Conservation (phyloP, 768 basidiomycete genomes). For the Kondoa malvinella region DNA sequence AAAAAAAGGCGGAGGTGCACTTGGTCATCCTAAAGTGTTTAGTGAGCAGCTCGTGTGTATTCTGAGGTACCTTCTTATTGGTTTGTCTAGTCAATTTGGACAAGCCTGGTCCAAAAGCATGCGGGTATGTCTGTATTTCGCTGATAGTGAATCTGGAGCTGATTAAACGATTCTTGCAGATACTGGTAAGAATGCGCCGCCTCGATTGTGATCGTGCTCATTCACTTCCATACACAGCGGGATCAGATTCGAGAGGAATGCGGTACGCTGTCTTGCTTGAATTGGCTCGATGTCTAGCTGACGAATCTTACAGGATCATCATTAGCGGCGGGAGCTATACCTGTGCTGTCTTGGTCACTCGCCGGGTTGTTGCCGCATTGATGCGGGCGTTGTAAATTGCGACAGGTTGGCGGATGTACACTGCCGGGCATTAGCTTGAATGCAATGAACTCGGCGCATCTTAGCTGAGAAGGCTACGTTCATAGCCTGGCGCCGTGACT, state of each 20-base stretch:
- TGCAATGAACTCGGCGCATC: too few species aligned
- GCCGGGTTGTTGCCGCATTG: too few species aligned
- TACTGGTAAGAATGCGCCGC: constrained; percentile 7
- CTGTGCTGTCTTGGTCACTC: too few species aligned
- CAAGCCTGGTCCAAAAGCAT: constrained; percentile 66
- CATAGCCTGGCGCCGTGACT: too few species aligned
- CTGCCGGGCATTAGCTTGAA: too few species aligned
- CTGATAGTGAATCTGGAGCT: neutral
- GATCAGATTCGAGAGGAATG: constrained; percentile 71
- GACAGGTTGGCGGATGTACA: too few species aligned
- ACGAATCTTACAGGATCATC: neutral
- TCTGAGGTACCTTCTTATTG: neutral
- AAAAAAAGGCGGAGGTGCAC: constrained; percentile 62
- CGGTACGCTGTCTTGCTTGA: constrained; percentile 29
- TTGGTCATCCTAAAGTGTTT: constrained; percentile 92
- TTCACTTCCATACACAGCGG: constrained; percentile 42
- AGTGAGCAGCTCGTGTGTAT: constrained; percentile 26
- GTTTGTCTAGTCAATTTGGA: constrained; percentile 54
- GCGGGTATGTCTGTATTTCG: constrained; percentile 52
- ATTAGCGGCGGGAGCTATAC: neutral
- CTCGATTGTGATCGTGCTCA: neutral
- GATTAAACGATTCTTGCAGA: neutral
- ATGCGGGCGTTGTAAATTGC: too few species aligned
- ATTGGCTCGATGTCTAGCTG: neutral
- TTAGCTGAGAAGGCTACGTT: too few species aligned